Evolutionary conservation across 2,329 filamentous ascomycete genomes (phyloP).

Genomic region (Arthroderma sp.): DNA sequence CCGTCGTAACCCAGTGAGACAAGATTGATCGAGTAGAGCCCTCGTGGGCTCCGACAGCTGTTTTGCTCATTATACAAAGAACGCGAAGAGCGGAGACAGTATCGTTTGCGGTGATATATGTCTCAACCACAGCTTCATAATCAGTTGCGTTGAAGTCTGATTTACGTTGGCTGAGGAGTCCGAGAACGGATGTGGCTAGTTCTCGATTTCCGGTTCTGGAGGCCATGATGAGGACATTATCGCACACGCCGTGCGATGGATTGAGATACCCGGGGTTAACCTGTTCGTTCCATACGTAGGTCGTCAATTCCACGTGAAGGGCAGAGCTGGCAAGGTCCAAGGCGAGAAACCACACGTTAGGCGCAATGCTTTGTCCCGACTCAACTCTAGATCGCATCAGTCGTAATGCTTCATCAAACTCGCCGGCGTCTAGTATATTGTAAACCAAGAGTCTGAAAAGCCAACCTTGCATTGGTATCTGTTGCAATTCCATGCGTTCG

Average conservation of each 20-base stretch:
- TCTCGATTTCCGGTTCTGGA: conserved; percentile 53
- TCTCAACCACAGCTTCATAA: conserved; percentile 65
- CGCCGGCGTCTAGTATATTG: conserved; percentile 55
- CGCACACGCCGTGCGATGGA: conserved; percentile 50
- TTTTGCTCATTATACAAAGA: conserved; percentile 59
- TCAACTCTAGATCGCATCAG: conserved; percentile 49
- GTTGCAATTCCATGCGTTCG: conserved; percentile 49
- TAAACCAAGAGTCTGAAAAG: conserved; percentile 67
- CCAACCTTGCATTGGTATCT: conserved; percentile 52
- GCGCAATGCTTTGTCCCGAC: conserved; percentile 35
- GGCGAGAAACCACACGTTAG: conserved; percentile 53
- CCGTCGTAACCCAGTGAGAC: conserved; percentile 38
- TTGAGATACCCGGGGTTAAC: conserved; percentile 48
- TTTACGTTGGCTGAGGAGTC: conserved; percentile 46
- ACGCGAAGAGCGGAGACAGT: conserved; percentile 54
- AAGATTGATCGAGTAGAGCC: conserved; percentile 53
- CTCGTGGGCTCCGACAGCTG: conserved; percentile 44
- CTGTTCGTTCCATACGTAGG: conserved; percentile 57
- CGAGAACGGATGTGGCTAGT: conserved; percentile 59
- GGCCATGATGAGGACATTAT: conserved; percentile 59
- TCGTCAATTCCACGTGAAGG: conserved; percentile 50
- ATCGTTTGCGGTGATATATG: conserved; percentile 50
- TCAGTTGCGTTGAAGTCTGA: conserved; percentile 50
- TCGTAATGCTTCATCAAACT: conserved; percentile 63
- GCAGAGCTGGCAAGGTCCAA: conserved; percentile 60